Base-by-base conservation (phyloP, 1,284 basidiomycete genomes). In the Leccinum solheimii region DNA sequence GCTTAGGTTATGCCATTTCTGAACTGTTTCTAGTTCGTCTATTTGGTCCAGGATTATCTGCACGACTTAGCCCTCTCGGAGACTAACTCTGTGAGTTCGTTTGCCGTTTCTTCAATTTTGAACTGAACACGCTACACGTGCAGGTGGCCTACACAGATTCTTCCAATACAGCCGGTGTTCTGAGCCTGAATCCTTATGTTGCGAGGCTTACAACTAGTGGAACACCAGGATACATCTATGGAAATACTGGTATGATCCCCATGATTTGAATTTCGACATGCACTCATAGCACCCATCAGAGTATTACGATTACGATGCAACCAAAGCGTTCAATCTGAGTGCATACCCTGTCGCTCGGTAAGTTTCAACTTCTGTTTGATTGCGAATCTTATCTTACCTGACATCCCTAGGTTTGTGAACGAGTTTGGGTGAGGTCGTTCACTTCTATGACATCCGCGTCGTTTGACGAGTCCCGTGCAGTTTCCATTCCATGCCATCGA, bases 91-190 rank as follows among this genome's bases (percentile, higher is more conserved):
- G 80, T 84, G 58, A 60, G 75, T 61, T 21, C 7, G 1, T 54
- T 45, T 32, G 6, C 9, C 23, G 14, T 50, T 26, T 38, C 32
- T 32, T 40, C 53, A 23, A 26, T 2, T 16, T 19, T 5, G 9
- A 6, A 8, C 36, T 61, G 9, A 62, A 5, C 19, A n/a, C 19
- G 26, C 51, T 16, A 5, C 6, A 32, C n/a, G 62, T 43, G 16
- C 49, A 84, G 83, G 79, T 87, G 5, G 77, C 84, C 11, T 88
- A 87, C 65, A 85, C 85, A 0, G 85, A 86, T 61, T 87, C 83
- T 61, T 87, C 85, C 0, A 87, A 84, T 0, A 86, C 84, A 1
- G 77, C 78, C 13, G 85, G 86, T 3, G 83, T 86, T 14, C 32
- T 53, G 30, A 53, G 52, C 13, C 5, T 23, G 10, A 4, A 36